Evolutionary conservation across 805 yeast genomes (phyloP).

Genomic region (Metschnikowia anglica): DNA sequence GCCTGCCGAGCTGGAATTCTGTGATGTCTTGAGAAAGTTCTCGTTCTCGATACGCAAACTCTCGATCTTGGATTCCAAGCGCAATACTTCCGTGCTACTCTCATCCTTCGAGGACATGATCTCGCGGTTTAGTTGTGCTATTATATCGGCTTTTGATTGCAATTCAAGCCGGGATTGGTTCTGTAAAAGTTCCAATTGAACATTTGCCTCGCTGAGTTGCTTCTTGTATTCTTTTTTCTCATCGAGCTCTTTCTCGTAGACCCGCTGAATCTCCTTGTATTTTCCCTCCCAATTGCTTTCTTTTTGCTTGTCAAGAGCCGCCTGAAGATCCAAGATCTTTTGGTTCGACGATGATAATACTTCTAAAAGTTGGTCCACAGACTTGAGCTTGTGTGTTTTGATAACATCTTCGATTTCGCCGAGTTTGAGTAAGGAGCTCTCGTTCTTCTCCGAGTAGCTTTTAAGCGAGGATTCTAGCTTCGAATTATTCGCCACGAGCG

Average conservation of each 20-base stretch:
- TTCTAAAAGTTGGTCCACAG: conserved; percentile 30
- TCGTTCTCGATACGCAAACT: conserved; percentile 63
- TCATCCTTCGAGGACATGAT: conserved; percentile 35
- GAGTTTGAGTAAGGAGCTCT: conserved; percentile 30
- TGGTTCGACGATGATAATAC: conserved; percentile 18
- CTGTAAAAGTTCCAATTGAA: conserved; percentile 32
- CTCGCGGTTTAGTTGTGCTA: conserved; percentile 30
- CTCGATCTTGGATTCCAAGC: conserved; percentile 72
- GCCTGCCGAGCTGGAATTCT: background rate
- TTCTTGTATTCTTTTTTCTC: conserved; percentile 22
- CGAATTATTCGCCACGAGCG: conserved; percentile 42
- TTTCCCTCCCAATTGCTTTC: conserved; percentile 27
- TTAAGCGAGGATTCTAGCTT: conserved; percentile 32
- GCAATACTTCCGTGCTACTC: conserved; percentile 46
- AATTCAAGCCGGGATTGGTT: conserved; percentile 31
- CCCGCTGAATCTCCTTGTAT: conserved; percentile 25
- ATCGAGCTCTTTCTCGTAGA: conserved; percentile 25
- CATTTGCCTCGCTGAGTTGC: conserved; percentile 31
- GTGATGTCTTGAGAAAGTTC: conserved; percentile 15
- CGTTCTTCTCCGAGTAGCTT: conserved; percentile 32
- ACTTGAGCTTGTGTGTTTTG: conserved; percentile 27
- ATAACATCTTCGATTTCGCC: conserved; percentile 41
- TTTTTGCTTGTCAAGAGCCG: conserved; percentile 21
- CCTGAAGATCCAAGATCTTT: conserved; percentile 18
- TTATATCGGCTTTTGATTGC: conserved; percentile 33